Conservation (phyloP, 2,329 filamentous ascomycete species). For the Elsinoe australis region DNA sequence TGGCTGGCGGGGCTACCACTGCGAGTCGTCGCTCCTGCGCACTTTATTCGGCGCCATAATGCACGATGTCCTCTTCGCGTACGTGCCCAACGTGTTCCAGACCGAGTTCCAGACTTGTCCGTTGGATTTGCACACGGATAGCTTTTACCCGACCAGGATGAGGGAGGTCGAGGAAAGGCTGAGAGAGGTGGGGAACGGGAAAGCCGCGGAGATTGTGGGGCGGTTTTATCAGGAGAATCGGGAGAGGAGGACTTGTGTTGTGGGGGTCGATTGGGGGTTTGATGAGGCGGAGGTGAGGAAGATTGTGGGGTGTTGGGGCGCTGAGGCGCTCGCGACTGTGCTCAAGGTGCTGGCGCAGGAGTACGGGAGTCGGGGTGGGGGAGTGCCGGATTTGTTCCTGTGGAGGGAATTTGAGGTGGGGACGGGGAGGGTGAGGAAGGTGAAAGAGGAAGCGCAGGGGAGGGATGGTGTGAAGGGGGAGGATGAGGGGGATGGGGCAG, state of each 20-base stretch:
- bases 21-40: constrained; percentile 84
- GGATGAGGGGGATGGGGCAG: constrained; percentile 22
- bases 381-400: constrained; percentile 85
- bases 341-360: constrained; percentile 96
- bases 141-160: constrained; percentile 77
- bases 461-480: constrained; percentile 8
- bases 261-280: constrained; percentile 88
- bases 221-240: constrained; percentile 61
- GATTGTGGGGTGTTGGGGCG: constrained; percentile 68
- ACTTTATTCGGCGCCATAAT: constrained; percentile 80
- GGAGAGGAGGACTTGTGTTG: constrained; percentile 70
- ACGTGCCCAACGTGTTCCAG: constrained; percentile 94
- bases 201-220: constrained; percentile 58
- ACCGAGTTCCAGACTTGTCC: constrained; percentile 92
- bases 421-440: constrained; percentile 4
- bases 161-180: constrained; percentile 84
- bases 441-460: constrained; percentile 19
- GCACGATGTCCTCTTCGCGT: constrained; percentile 85
- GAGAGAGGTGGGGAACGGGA: constrained; percentile 79
- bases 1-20: constrained; percentile 92
- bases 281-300: constrained; percentile 69
- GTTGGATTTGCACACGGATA: constrained; percentile 84
- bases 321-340: constrained; percentile 70
- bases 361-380: constrained; percentile 76
- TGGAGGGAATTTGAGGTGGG: constrained; percentile 51